Base-by-base conservation (phyloP, 1,284 basidiomycete genomes). In the Schizophyllum amplum region DNA sequence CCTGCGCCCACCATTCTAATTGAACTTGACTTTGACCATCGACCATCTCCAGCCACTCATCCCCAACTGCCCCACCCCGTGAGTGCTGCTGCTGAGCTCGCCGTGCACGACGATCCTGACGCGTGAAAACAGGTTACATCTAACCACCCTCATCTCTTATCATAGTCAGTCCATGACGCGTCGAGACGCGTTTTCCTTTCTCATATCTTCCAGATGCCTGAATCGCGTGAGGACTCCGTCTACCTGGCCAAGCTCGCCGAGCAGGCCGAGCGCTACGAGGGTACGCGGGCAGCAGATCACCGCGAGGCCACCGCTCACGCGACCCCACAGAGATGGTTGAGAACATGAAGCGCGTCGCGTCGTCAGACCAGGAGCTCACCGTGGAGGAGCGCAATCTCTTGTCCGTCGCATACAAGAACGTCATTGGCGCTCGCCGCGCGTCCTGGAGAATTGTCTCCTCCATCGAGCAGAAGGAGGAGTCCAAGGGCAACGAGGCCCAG, bases 391-490 rank as follows among this genome's bases (percentile, higher is more conserved):
- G 97, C 64, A 99, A 98, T 76, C 87, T 99, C 59, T 86, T 99
- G 59, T 98, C 95, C 24, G 96, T 99, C 64, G 96, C 96, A 25
- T 99, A 99, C 86, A 99, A 99, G 92, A 99, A 99, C 78, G 95
- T 99, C 64, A 98, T 98, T 68, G 96, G 96, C 77, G 96, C 96
- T 51, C 95, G 96, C 67, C 94, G 96, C 74, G 96, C 96, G 52
- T 98, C 94, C 54, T 99, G 96, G 96, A 83, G 97, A 68, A 98
- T 99, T 70, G 95, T 99, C 62, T 98, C 94, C 66, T 98, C 95
- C 62, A 98, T 99, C 69, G 96, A 99, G 81, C 95, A 98, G 81
- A 99, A 99, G 85, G 97, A 99, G 83, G 96, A 98, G 82, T 94
- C 92, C 63, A 98, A 98, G 82, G 96, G 96, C 71, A 98, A 99